Base-by-base conservation (phyloP, 192 early-diverging fungal species). In the Bifiguratus adelaidae region DNA sequence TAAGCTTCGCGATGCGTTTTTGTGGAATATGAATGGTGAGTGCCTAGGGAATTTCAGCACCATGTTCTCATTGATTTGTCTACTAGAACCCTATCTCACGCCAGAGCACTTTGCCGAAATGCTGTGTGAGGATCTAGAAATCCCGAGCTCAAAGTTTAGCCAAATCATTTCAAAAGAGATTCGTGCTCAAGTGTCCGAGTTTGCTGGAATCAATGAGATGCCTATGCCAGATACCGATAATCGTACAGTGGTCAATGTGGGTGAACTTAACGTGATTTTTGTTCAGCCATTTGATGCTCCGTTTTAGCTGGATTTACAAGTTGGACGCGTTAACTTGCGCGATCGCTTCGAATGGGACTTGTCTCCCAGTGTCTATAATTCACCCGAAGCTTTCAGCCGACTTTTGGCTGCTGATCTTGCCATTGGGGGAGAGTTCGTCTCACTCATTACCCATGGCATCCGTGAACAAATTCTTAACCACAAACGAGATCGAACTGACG, bases 331-430 rank as follows among this genome's bases (percentile, higher is more conserved):
- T 15, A 78, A 88, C 55, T 58, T 91, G 29, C 67, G 81, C n/a
- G 93, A 96, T 56, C 75, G 81, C 7, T 82, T 96, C 49, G 91
- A 94, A 71, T 96, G 93, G 93, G 89, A 92, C 36, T 68, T 94
- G 13, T 33, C 34, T 71, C 54, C 60, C 52, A 51, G 28, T 15
- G 57, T 18, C 47, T 58, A 32, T 22, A 55, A 50, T 41, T 57
- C 65, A 22, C 89, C 89, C 2, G 89, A 89, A 50, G 77, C 74
- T 21, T 91, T 91, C 57, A 74, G 80, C 24, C 56, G 61, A 12
- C 69, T 70, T 21, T 44, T 89, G 38, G 67, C 77, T 2, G 61
- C 76, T 20, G 89, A 91, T 48, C 51, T 91, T 22, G 85, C 85
- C 3, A 60, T 91, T 26, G 86, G 84, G 0, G 83, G 84, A 7